A percentile compares a stretch with the other conserved stretches of the same genome.
These are phyloP conservation scores for Phragmites australis DNA, from an alignment of 176 grass and related monocot species.

Conservation along the genomic window DNA sequence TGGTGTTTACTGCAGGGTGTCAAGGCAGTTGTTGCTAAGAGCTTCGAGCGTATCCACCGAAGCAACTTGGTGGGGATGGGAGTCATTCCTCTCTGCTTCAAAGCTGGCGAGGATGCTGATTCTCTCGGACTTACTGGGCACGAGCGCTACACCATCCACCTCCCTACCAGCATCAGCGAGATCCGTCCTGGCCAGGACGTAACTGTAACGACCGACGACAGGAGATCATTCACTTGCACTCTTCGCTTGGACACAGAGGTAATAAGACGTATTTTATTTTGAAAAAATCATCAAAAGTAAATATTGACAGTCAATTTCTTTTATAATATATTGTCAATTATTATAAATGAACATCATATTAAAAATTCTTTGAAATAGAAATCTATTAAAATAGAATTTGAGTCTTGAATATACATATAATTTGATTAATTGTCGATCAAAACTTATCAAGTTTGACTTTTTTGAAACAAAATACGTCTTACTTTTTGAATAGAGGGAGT, in stretches of 20 bases:
- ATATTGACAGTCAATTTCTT: too few relatives aligned
- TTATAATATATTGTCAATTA: too few relatives aligned
- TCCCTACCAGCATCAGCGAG: constrained; percentile 53
- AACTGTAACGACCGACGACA: constrained; percentile 51
- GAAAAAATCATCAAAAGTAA: too few relatives aligned
- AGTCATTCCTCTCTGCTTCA: constrained; percentile 74
- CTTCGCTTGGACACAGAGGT: constrained; percentile 87
- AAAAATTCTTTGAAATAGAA: too few relatives aligned
- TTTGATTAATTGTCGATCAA: too few relatives aligned
- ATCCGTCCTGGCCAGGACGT: constrained; percentile 80
- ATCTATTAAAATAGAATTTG: too few relatives aligned
- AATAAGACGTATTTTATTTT: too few relatives aligned
- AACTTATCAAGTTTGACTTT: too few relatives aligned
- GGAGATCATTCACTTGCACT: constrained; percentile 71
- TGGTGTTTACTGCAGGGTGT: constrained; percentile 62
- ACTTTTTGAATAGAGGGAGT: too few relatives aligned
- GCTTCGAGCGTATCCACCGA: constrained; percentile 95
- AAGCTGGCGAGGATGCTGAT: constrained; percentile 81
- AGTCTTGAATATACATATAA: too few relatives aligned
- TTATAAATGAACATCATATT: too few relatives aligned
- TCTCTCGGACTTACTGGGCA: constrained; percentile 72
- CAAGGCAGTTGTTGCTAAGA: constrained; percentile 88
- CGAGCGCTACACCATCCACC: constrained; percentile 69
- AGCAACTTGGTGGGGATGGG: constrained; percentile 96
- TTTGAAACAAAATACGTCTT: too few relatives aligned